A percentile compares a stretch with the other conserved stretches of the same genome.
Conservation (phyloP, 208 protist genomes). For the Lotmaria passim region DNA sequence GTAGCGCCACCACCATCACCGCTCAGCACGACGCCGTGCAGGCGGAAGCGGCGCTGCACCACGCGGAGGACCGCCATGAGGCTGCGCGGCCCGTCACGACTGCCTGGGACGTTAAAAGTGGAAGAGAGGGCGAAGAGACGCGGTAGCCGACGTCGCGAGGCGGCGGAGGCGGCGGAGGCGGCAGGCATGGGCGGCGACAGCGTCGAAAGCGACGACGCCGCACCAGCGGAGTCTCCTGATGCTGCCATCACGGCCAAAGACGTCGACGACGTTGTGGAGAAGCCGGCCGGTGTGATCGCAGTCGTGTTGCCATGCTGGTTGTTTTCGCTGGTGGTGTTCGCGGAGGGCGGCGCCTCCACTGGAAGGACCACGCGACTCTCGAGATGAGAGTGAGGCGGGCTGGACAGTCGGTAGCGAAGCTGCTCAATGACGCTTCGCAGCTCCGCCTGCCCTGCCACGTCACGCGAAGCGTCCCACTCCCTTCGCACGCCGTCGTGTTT, state of each 20-base stretch:
- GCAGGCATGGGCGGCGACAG: background rate
- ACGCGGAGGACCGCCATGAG: conserved; percentile 11
- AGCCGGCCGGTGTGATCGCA: background rate
- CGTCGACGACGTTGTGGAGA: background rate
- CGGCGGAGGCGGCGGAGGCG: background rate
- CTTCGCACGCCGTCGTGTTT: background rate
- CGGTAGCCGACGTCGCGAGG: background rate
- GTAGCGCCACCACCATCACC: background rate
- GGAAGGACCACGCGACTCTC: conserved; percentile 2
- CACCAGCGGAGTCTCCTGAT: background rate
- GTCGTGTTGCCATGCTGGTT: background rate
- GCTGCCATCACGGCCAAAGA: background rate
- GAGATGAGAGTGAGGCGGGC: background rate
- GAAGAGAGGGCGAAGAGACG: conserved; percentile 54
- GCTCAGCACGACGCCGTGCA: conserved; percentile 40
- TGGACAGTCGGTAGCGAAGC: conserved; percentile 21
- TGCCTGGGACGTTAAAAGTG: conserved; percentile 14
- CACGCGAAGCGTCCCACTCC: background rate
- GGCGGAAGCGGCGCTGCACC: conserved; percentile 30
- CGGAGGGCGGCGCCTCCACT: background rate
- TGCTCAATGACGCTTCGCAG: conserved; percentile 11
- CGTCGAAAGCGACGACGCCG: background rate
- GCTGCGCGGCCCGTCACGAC: conserved; percentile 16
- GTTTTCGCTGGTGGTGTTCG: background rate
- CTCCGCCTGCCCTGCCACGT: conserved; percentile 2